phyloP scores from a whole-genome alignment of 2,329 filamentous ascomycete genomes.

The Lachnellula willkommii region DNA sequence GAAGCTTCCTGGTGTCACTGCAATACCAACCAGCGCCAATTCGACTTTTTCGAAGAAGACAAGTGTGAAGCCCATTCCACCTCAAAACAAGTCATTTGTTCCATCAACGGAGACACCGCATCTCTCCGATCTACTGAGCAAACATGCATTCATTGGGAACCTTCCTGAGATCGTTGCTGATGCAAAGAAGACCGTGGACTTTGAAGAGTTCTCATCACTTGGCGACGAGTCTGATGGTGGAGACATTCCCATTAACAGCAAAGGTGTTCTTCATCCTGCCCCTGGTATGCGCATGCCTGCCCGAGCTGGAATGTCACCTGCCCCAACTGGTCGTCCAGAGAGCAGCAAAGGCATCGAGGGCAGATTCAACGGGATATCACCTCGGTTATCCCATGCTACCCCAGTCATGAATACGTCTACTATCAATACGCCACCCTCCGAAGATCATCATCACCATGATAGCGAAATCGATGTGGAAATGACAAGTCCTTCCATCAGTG shows the following conservation, averaged over 20 bases:
- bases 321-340: conserved; percentile 42
- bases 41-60: conserved; percentile 17
- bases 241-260: conserved; percentile 35
- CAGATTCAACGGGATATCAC: conserved; percentile 37
- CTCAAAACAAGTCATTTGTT: conserved; percentile 38
- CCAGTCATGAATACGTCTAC: conserved; percentile 20
- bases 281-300: conserved; percentile 53
- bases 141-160: conserved; percentile 56
- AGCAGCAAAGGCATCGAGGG: conserved; percentile 52
- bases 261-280: conserved; percentile 33
- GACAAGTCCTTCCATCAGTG: conserved; percentile 51
- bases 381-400: conserved; percentile 34
- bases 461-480: conserved; percentile 27
- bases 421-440: conserved; percentile 17
- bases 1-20: conserved; percentile 44
- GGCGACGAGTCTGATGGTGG: conserved; percentile 52
- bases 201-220: conserved; percentile 45
- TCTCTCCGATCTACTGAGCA: conserved; percentile 60
- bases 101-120: conserved; percentile 58
- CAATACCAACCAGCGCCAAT: conserved; percentile 37
- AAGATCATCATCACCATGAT: conserved; percentile 15
- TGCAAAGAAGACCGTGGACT: conserved; percentile 49
- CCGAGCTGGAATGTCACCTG: conserved; percentile 50
- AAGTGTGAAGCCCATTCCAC: conserved; percentile 29
- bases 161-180: conserved; percentile 57